Percentiles rank a stretch among this genome's conserved stretches.
These are phyloP conservation scores for Betula pendula DNA, from an alignment of 306 rosid species.

Conservation along the genomic window DNA sequence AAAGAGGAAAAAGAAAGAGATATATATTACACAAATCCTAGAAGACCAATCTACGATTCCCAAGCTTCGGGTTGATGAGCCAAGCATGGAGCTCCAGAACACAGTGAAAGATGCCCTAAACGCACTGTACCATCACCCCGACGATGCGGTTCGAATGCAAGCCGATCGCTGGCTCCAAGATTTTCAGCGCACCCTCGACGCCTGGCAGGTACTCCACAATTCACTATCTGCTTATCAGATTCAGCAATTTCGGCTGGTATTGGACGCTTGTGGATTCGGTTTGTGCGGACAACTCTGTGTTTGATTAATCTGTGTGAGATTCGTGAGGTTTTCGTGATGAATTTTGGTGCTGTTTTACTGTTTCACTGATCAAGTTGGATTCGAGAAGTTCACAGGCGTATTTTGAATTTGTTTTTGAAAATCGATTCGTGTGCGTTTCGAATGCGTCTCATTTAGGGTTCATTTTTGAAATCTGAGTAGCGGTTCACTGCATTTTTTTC, in stretches of 20 bases:
- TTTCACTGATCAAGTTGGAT: neutral
- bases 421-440: conserved; percentile 22
- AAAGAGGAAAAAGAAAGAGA: conserved; percentile 13
- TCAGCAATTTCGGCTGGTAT: neutral
- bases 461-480: conserved; percentile 6
- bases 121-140: conserved; percentile 98
- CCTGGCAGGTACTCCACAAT: conserved; percentile 85
- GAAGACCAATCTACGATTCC: conserved; percentile 32
- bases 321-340: neutral
- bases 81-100: conserved; percentile 88
- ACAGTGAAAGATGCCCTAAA: conserved; percentile 96
- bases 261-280: conserved; percentile 21
- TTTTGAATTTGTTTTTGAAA: conserved; percentile 9
- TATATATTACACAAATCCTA: conserved; percentile 25
- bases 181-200: conserved; percentile 94
- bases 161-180: conserved; percentile 99
- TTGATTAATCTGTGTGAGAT: conserved; percentile 3
- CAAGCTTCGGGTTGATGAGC: conserved; percentile 22
- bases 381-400: conserved; percentile 14
- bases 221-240: conserved; percentile 25
- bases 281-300: neutral
- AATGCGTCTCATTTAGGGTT: conserved; percentile 30
- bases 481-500: neutral
- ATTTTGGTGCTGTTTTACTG: conserved; percentile 9
- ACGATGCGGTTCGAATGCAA: conserved; percentile 77